Conservation (phyloP, 768 basidiomycete genomes). For the Tylopilus vinaceipallidus region DNA sequence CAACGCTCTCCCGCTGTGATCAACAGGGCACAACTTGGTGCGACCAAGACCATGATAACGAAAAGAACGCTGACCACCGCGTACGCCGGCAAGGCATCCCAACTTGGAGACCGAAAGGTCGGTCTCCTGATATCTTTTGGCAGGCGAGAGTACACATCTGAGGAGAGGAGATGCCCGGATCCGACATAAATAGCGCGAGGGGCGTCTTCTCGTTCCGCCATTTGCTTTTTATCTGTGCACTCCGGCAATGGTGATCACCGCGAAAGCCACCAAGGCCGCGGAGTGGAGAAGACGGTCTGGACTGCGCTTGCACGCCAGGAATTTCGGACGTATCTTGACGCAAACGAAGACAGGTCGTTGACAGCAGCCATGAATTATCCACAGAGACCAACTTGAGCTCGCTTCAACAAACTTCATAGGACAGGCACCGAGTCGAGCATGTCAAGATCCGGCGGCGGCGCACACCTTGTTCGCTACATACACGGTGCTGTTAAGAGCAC, state of each 20-base stretch:
- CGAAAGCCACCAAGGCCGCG: conserved; percentile 14
- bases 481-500: conserved; percentile 12
- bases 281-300: conserved; percentile 7
- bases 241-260: background rate
- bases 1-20: background rate
- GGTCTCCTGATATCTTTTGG: conserved; percentile 4
- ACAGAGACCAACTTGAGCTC: conserved; percentile 3
- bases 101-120: background rate
- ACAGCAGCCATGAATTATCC: conserved; percentile 1
- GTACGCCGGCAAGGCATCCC: background rate
- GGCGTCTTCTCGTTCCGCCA: background rate
- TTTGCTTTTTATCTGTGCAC: background rate
- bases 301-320: conserved; percentile 5
- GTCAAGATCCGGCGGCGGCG: conserved; percentile 11
- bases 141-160: conserved; percentile 1
- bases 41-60: background rate
- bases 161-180: conserved; percentile 9
- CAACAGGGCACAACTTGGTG: conserved; percentile 3
- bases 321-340: conserved; percentile 4
- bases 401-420: conserved; percentile 8
- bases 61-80: background rate
- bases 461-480: conserved; percentile 1
- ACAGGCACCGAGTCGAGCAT: background rate
- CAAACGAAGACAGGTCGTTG: conserved; percentile 17
- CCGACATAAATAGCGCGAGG: conserved; percentile 7